Conservation (phyloP, 768 basidiomycete species). For the Russula olivacea region DNA sequence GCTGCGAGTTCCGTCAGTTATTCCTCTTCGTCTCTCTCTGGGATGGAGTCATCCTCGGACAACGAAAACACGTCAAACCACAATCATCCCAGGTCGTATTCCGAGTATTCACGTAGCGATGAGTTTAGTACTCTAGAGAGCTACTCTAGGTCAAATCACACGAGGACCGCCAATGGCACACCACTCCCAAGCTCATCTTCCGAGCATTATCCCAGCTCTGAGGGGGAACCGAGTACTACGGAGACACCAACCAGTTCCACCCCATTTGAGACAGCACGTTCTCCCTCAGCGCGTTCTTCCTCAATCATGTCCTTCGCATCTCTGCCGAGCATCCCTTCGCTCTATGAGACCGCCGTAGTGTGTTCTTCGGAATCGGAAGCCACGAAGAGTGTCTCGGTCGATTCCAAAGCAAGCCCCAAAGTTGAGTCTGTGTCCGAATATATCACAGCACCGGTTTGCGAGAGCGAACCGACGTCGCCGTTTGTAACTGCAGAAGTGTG, state of each 20-base stretch:
- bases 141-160: constrained; percentile 17
- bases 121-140: constrained; percentile 25
- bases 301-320: constrained; percentile 47
- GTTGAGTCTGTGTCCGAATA: constrained; percentile 40
- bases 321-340: constrained; percentile 54
- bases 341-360: constrained; percentile 33
- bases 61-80: constrained; percentile 48
- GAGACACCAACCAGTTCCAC: constrained; percentile 18
- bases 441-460: constrained; percentile 39
- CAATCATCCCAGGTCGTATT: constrained; percentile 29
- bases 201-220: constrained; percentile 28
- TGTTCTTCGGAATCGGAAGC: constrained; percentile 30
- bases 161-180: constrained; percentile 17
- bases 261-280: constrained; percentile 44
- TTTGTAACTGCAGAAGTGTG: constrained; percentile 50
- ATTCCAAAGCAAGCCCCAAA: constrained; percentile 20
- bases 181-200: constrained; percentile 34
- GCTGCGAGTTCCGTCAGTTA: constrained; percentile 40
- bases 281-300: constrained; percentile 43
- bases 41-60: constrained; percentile 45
- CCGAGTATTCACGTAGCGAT: constrained; percentile 26
- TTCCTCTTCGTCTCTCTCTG: constrained; percentile 39
- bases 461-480: constrained; percentile 37
- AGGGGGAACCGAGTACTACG: constrained; percentile 31
- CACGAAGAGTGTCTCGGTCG: constrained; percentile 15